Base-by-base conservation (phyloP, 805 yeast species). In the Tetrapisispora taiwanensis region DNA sequence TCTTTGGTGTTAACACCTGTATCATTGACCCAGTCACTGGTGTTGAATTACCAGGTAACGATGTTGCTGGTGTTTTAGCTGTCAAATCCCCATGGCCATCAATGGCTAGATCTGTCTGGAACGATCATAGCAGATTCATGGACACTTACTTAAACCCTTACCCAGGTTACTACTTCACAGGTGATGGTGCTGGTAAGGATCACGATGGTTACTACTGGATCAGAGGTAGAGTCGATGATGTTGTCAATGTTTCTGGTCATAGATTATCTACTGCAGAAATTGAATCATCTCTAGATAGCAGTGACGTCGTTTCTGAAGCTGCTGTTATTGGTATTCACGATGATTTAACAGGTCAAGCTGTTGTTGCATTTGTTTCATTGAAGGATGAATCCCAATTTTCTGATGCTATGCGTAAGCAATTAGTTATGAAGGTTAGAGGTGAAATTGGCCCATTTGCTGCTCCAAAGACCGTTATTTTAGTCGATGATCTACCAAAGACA, bases 141-240 rank as follows among this genome's bases (percentile, higher is more conserved):
- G 97, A 90, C 49, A 92, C 97, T 34, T 92, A 92, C 67, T 73
- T 92, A 62, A 81, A 80, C 57, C 95, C 96, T 42, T 92, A 90
- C 71, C 86, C 90, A 47, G 94, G 95, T 47, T 79, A 76, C 69
- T 92, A 88, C 71, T 92, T 92, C 74, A 84, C 97, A 12, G 98
- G 98, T 58, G 98, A 90, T 65, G 97, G 97, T 69, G 97, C 97
- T 44, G 97, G 95, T 36, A 80, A 97, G 63, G 98, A 92, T 66
- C 78, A 78, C 50, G 97, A 92, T 60, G 97, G 97, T 41, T 92
- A 81, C 74, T 86, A 80, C 72, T 92, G 97, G 96, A 90, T 92
- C 65, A 78, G 90, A 67, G 98, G 98, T 58, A 83, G 98, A 68
- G 97, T 92, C 51, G 97, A 92, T 65, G 98, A 92, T 59, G 97